phyloP scores from a whole-genome alignment of 2,329 filamentous ascomycete genomes.

The Rutstroemia sydowiana region DNA sequence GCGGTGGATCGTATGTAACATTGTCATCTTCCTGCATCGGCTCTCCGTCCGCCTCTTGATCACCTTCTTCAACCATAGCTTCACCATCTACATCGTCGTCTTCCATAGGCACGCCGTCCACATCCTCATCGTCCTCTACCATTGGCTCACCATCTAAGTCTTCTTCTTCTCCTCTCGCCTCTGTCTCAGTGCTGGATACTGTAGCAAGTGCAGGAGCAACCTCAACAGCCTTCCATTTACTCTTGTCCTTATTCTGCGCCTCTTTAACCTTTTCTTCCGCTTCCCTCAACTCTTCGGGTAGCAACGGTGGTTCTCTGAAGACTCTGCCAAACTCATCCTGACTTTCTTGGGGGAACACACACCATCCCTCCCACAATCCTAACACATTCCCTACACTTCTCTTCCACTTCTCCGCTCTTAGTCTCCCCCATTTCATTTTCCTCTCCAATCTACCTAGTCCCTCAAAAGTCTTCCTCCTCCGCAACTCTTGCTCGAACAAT shows the following conservation, averaged over 20 bases:
- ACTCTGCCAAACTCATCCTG: slow-evolving; percentile 63
- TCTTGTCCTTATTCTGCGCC: slow-evolving; percentile 25
- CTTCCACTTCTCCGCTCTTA: slow-evolving; percentile 61
- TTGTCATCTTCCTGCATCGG: slow-evolving; percentile 13
- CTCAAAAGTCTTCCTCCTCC: slow-evolving; percentile 53
- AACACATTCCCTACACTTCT: slow-evolving; percentile 50
- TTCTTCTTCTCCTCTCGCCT: slow-evolving; percentile 32
- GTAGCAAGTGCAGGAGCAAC: slow-evolving; percentile 20
- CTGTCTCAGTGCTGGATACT: slow-evolving; percentile 34
- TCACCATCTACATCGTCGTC: slow-evolving; percentile 38
- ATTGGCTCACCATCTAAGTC: slow-evolving; percentile 35
- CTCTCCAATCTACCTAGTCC: slow-evolving; percentile 56
- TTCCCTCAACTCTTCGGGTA: slow-evolving; percentile 32
- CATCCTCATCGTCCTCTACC: slow-evolving; percentile 34
- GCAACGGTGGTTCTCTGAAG: slow-evolving; percentile 64
- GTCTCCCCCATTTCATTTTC: slow-evolving; percentile 56
- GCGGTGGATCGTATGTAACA: background rate
- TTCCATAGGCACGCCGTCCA: slow-evolving; percentile 51
- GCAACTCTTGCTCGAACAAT: slow-evolving; percentile 55
- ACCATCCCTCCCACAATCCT: slow-evolving; percentile 59
- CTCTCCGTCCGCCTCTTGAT: slow-evolving; percentile 35
- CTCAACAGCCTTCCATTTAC: slow-evolving; percentile 34
- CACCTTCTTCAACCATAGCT: slow-evolving; percentile 33
- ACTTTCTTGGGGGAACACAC: slow-evolving; percentile 64
- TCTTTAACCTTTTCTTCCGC: slow-evolving; percentile 28